Evolutionary conservation across 2,329 filamentous ascomycete genomes (phyloP), one percentile per base, ranked within the genome.

Genomic region (Periconia sp.): DNA sequence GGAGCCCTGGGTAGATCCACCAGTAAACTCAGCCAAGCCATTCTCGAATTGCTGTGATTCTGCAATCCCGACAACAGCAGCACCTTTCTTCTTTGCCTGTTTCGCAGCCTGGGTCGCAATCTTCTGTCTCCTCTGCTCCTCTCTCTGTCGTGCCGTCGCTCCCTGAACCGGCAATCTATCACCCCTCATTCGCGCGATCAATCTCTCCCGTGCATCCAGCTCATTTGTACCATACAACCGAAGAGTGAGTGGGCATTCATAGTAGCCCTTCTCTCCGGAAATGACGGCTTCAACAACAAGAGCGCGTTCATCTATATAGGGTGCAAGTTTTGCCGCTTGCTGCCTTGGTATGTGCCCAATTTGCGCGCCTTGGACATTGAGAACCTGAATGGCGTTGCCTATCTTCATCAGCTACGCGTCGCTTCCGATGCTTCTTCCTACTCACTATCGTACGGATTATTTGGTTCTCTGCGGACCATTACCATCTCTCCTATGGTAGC

Each of bases 341-440:
- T 71, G 75, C 10, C 82, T 77, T 5, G 88, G 86, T 28, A 95
- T 75, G 68, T 95, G 89, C 1, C 90, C 90, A 56, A 95, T 88
- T 59, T 95, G 89, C 6, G 69, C 66, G 12, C 83, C 80, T 60
- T 87, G 80, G 11, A 92, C 88, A 65, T 94, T 95, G 57, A 88
- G 79, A 1, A 95, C 82, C 4, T 83, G 81, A 43, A 95, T 89
- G 0, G 89, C 89, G 69, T 94, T 94, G 3, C 35, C 52, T 55
- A n/a, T 4, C 7, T 23, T 21, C 32, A 13, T 9, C 23, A 7
- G 23, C 8, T 25, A 18, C 28, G 25, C 9, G 33, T 36, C 18
- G 36, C 23, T 19, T 23, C 11, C 11, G 7, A 17, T 6, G 10
- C 18, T 13, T 16, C 15, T 3, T 9, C 4, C 13, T 18, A 51